Evolutionary conservation across 1,139 yeast genomes (phyloP).

Genomic region (Nematodospora anomalae): DNA sequence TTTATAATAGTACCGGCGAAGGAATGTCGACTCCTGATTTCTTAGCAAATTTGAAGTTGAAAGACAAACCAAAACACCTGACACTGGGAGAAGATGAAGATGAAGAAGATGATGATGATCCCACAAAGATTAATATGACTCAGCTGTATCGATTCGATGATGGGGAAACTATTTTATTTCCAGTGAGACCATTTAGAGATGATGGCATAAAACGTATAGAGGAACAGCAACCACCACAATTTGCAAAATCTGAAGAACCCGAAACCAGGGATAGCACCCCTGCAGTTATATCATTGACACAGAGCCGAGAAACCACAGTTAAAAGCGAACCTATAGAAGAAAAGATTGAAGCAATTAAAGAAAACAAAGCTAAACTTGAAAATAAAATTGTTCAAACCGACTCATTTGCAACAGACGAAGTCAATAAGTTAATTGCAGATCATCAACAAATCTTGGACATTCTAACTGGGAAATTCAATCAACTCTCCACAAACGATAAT

Average conservation of each 20-base stretch:
- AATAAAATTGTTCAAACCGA: slow-evolving; percentile 32
- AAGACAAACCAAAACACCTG: slow-evolving; percentile 23
- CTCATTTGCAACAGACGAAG: slow-evolving; percentile 31
- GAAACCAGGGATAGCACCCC: slow-evolving; percentile 13
- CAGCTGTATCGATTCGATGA: slow-evolving; percentile 53
- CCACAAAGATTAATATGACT: slow-evolving; percentile 61
- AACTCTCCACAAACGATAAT: slow-evolving; percentile 19
- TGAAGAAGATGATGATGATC: slow-evolving; percentile 36
- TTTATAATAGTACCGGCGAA: slow-evolving; percentile 22
- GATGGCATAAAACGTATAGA: slow-evolving; percentile 10
- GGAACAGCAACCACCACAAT: slow-evolving; percentile 10
- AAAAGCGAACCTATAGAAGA: slow-evolving; percentile 35
- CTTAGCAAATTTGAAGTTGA: slow-evolving; percentile 37
- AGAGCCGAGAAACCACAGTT: slow-evolving; percentile 29
- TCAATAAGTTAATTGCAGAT: slow-evolving; percentile 32
- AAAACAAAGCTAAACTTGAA: slow-evolving; percentile 32
- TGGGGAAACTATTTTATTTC: slow-evolving; percentile 45
- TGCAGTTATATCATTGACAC: slow-evolving; percentile 12
- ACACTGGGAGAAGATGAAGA: slow-evolving; percentile 19
- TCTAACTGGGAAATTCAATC: slow-evolving; percentile 26
- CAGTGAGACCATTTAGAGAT: slow-evolving; percentile 41
- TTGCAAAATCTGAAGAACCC: slow-evolving; percentile 12
- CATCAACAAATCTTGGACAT: slow-evolving; percentile 31
- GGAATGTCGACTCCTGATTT: slow-evolving; percentile 39
- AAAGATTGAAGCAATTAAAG: slow-evolving; percentile 29